A percentile compares a stretch with the other conserved stretches of the same genome.
Evolutionary conservation across 2,329 filamentous ascomycete species (phyloP).

Genomic region (Xylaria sp.): DNA sequence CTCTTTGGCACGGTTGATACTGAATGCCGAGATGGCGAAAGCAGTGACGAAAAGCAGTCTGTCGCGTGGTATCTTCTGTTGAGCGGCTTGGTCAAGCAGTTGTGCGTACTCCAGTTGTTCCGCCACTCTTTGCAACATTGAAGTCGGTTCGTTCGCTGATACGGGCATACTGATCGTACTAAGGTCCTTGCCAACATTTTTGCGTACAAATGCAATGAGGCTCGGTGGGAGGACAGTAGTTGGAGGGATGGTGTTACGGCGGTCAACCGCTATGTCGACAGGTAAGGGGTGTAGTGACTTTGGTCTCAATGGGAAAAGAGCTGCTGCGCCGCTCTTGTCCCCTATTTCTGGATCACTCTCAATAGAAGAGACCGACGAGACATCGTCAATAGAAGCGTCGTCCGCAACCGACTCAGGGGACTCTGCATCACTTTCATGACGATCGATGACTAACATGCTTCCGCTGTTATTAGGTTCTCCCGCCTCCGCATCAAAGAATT

Average conservation of each 20-base stretch:
- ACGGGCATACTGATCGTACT: conserved; percentile 98
- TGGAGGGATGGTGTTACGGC: conserved; percentile 76
- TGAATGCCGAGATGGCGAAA: conserved; percentile 90
- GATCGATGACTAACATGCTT: conserved; percentile 78
- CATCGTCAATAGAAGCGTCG: conserved; percentile 64
- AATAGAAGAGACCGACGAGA: conserved; percentile 69
- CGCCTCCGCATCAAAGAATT: conserved; percentile 93
- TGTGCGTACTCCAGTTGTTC: conserved; percentile 93
- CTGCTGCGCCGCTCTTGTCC: conserved; percentile 68
- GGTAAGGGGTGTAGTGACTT: conserved; percentile 83
- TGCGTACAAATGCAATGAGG: conserved; percentile 91
- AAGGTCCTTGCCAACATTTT: conserved; percentile 97
- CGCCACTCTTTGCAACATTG: conserved; percentile 85
- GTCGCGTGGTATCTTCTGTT: conserved; percentile 69
- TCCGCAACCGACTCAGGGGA: conserved; percentile 66
- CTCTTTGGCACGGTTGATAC: conserved; percentile 84
- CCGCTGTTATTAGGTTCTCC: conserved; percentile 66
- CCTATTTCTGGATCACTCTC: conserved; percentile 68
- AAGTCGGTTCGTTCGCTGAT: conserved; percentile 92
- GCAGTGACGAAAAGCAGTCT: conserved; percentile 87
- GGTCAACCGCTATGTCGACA: conserved; percentile 69
- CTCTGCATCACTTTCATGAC: conserved; percentile 76
- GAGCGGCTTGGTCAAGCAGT: conserved; percentile 80
- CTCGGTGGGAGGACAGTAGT: conserved; percentile 86
- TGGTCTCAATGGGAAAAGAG: conserved; percentile 79